phyloP scores from a whole-genome alignment of 768 basidiomycete species.

The Mycena rosella region DNA sequence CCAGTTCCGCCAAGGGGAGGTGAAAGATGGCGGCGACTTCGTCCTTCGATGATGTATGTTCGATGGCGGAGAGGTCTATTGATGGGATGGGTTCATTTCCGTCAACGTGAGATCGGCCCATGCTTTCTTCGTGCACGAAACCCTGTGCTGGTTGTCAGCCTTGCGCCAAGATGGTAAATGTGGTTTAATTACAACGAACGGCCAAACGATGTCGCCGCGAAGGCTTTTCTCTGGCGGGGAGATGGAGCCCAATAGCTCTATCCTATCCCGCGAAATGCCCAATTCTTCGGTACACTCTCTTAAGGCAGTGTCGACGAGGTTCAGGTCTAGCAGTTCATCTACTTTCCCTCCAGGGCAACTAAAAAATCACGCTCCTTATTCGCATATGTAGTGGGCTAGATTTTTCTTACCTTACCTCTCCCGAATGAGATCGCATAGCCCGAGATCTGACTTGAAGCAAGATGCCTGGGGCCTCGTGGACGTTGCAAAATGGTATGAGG shows the following conservation, averaged over 20 bases:
- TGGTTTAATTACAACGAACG: conserved; percentile 72
- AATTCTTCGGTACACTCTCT: conserved; percentile 84
- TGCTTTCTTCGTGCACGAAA: conserved; percentile 45
- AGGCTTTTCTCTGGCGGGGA: conserved; percentile 73
- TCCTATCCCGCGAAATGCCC: conserved; percentile 67
- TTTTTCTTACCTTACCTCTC: conserved; percentile 80
- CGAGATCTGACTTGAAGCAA: conserved; percentile 79
- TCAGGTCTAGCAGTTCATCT: conserved; percentile 70
- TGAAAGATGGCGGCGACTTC: conserved; percentile 84
- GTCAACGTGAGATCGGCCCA: conserved; percentile 32
- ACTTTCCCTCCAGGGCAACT: conserved; percentile 85
- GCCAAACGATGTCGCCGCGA: conserved; percentile 76
- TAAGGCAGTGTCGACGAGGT: conserved; percentile 69
- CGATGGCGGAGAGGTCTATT: conserved; percentile 64
- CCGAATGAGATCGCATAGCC: conserved; percentile 75
- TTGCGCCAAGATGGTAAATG: neutral
- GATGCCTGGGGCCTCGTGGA: conserved; percentile 73
- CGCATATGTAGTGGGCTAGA: neutral
- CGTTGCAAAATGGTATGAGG: conserved; percentile 83
- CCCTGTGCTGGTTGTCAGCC: conserved; percentile 35
- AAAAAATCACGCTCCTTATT: neutral
- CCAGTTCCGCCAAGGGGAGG: conserved; percentile 68
- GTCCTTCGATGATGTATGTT: conserved; percentile 57
- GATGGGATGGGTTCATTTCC: conserved; percentile 70
- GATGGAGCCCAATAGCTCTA: conserved; percentile 76